Evolutionary conservation across 805 yeast genomes (phyloP), one percentile per base, ranked within the genome.

Genomic region (Candida takata): DNA sequence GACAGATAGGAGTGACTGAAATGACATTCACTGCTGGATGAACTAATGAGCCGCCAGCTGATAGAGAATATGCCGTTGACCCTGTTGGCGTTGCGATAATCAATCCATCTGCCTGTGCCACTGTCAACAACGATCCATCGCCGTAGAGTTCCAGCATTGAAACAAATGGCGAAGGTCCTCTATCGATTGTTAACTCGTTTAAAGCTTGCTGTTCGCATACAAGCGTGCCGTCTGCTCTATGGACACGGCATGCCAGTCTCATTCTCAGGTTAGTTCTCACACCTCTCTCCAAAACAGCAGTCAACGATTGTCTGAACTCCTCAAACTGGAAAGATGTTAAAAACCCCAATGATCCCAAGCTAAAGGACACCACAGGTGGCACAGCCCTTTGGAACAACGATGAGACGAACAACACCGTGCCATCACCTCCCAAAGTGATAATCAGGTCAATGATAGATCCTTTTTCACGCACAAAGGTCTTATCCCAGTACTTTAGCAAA

Each of bases 31-130:
- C 95, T 23, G 85, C 87, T 0, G 97, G 97, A 51, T 88, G 96
- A 5, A 90, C 95, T 33, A 90, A 69, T 1, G 95, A 81, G 1
- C 97, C 97, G 11, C 97, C 97, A 0, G 97, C 97, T 29, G 95
- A 81, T 33, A 90, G 65, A 1, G 96, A 87, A 58, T 90, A 90
- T 0, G 97, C 97, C 0, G 97, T 90, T 2, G 96, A 86, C 0
- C 97, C 97, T 0, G 97, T 87, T 4, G 97, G 97, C 0, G 97
- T 87, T 1, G 95, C 94, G 24, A 88, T 70, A 37, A 90, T 88
- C 13, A 88, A 64, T 0, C 97, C 97, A 60, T 88, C 97, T 1
- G 96, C 96, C 57, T 86, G 95, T 1, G 94, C 92, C 17, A 84
- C 81, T 0, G 97, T 88, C 37, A 88, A 64, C 23, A 87, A 63